phyloP scores from a whole-genome alignment of 176 grass and related monocot species.

The Musa itinerans region DNA sequence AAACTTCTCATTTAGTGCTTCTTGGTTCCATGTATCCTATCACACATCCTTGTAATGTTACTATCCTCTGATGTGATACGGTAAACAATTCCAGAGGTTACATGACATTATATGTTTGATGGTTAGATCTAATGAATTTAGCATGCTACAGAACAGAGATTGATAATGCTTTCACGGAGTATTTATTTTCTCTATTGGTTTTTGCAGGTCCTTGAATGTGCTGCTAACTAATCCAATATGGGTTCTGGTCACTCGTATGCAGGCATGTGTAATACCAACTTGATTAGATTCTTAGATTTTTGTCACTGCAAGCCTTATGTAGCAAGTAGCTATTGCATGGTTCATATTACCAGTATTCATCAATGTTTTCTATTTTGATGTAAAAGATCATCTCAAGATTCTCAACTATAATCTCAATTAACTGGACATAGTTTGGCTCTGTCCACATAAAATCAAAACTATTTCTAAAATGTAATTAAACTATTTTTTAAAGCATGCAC shows the following conservation, averaged over 20 bases:
- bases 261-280: constrained; percentile 30
- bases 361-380: background rate
- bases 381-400: background rate
- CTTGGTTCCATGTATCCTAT: no score
- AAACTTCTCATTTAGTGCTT: no score
- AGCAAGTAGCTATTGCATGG: background rate
- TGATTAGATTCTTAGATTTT: background rate
- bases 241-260: constrained; percentile 97
- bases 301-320: background rate
- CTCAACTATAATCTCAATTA: background rate
- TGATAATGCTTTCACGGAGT: background rate
- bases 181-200: background rate
- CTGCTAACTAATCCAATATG: constrained; percentile 94
- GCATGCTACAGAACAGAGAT: background rate
- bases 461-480: no score
- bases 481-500: no score
- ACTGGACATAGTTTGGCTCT: background rate
- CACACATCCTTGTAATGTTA: background rate
- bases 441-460: background rate
- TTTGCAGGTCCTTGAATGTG: constrained; percentile 83
- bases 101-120: background rate
- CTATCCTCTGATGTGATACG: background rate
- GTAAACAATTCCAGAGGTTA: background rate
- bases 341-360: background rate
- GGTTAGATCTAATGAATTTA: background rate